Percentiles rank a stretch among this genome's conserved stretches.
Conservation (phyloP, 345 rosid genomes). For the Rhodamnia rubescens region DNA sequence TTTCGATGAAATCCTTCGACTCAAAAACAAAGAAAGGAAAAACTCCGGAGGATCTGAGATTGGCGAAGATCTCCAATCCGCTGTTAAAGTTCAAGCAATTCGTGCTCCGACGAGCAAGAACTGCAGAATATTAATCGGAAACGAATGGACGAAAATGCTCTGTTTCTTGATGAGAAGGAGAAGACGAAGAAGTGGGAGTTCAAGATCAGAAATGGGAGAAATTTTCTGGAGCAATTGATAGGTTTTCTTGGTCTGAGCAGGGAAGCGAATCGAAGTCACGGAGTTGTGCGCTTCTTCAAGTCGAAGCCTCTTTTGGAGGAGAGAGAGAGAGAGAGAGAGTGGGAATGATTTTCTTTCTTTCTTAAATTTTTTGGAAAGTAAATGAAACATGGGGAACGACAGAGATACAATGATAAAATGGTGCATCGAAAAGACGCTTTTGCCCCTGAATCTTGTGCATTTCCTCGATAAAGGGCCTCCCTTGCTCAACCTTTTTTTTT, state of each 20-base stretch:
- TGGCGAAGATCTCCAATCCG: slow-evolving; percentile 11
- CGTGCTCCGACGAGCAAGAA: not conserved
- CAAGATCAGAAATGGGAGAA: not conserved
- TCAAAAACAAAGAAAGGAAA: not conserved
- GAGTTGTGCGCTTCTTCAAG: not conserved
- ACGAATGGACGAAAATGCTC: not conserved
- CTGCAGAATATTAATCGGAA: not conserved
- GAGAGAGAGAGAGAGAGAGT: not conserved
- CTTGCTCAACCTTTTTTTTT: not conserved
- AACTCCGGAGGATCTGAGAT: slow-evolving; percentile 16
- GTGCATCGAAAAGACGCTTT: not conserved
- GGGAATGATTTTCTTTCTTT: not conserved
- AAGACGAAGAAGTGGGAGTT: not conserved
- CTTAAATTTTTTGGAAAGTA: not conserved
- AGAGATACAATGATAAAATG: not conserved
- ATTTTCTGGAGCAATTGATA: not conserved
- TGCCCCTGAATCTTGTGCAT: not conserved
- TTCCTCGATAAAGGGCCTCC: not conserved
- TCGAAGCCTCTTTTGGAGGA: not conserved
- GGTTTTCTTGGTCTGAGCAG: not conserved
- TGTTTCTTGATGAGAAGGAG: not conserved
- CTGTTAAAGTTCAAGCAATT: not conserved
- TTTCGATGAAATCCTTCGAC: not conserved
- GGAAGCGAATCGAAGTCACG: not conserved
- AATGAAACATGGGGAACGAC: not conserved